A percentile compares a stretch with the other conserved stretches of the same genome.
Evolutionary conservation across 352 stramenopile species (phyloP).

Genomic region (Thraustochytrium sp.): DNA sequence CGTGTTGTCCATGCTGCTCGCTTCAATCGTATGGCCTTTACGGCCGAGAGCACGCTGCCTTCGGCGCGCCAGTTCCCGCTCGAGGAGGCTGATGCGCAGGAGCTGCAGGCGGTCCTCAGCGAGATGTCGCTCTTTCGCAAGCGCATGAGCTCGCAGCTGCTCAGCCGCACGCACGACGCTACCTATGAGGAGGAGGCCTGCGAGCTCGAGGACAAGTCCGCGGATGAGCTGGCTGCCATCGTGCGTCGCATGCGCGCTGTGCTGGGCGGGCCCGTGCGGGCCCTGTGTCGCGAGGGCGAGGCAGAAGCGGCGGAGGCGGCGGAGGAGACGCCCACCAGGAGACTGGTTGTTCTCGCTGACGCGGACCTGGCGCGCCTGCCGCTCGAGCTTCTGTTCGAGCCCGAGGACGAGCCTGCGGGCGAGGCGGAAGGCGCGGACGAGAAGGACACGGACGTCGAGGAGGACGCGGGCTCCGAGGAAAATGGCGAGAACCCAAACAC

Average conservation of each 20-base stretch:
- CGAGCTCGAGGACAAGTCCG: not conserved
- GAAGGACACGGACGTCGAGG: not conserved
- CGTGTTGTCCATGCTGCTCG: not conserved
- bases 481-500: too few species aligned
- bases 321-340: not conserved
- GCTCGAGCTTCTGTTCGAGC: not conserved
- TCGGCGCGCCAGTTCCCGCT: not conserved
- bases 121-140: constrained; percentile 5
- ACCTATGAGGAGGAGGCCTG: not conserved
- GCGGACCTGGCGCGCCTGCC: not conserved
- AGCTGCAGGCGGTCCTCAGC: not conserved
- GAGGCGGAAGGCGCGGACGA: not conserved
- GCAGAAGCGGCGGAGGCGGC: not conserved
- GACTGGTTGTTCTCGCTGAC: not conserved
- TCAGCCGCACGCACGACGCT: not conserved
- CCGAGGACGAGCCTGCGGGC: not conserved
- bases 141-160: not conserved
- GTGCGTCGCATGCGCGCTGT: not conserved
- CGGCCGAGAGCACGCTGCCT: too few species aligned
- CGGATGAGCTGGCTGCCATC: not conserved
- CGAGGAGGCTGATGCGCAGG: not conserved
- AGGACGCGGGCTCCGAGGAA: too few species aligned
- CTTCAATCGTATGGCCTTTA: not conserved
- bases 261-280: not conserved
- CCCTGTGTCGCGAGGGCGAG: not conserved